Percentiles rank a stretch among this genome's conserved stretches.
These are phyloP conservation scores for Noccaea bulbosa DNA, from an alignment of 345 rosid genomes.

Conservation along the genomic window DNA sequence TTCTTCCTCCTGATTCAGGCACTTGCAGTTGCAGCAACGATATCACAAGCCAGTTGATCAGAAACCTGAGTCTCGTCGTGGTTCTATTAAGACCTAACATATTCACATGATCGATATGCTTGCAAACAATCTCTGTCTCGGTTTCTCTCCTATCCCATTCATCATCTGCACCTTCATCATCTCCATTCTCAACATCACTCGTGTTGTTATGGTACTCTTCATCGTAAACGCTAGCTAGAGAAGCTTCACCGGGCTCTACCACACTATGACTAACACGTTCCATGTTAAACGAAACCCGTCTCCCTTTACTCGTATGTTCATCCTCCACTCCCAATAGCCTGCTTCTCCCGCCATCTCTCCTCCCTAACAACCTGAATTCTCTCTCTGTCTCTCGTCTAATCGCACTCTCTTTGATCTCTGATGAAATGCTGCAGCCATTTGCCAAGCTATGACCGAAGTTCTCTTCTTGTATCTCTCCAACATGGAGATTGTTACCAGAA, in stretches of 20 bases:
- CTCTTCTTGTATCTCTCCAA: conserved; percentile 74
- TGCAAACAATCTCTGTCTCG: conserved; percentile 76
- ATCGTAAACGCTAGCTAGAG: conserved; percentile 49
- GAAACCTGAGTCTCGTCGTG: conserved; percentile 68
- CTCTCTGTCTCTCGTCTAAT: conserved; percentile 97
- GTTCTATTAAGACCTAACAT: conserved; percentile 82
- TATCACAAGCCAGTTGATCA: conserved; percentile 85
- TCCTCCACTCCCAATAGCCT: conserved; percentile 78
- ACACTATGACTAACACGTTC: conserved; percentile 54
- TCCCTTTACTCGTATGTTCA: conserved; percentile 76
- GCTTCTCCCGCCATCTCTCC: conserved; percentile 71
- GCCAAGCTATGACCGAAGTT: conserved; percentile 23
- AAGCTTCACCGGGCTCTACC: conserved; percentile 64
- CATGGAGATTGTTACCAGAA: conserved; percentile 39
- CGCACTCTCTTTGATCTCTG: conserved; percentile 84
- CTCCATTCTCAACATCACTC: conserved; percentile 41
- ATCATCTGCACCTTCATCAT: conserved; percentile 61
- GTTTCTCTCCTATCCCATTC: conserved; percentile 79
- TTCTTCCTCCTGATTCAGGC: conserved; percentile 47
- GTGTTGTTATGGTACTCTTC: conserved; percentile 54
- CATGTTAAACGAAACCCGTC: conserved; percentile 82
- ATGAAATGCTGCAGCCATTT: conserved; percentile 43
- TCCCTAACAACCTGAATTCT: conserved; percentile 83
- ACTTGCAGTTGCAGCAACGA: conserved; percentile 77
- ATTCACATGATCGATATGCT: conserved; percentile 76